Percentiles rank a stretch among this genome's conserved stretches.
Evolutionary conservation across 441 rosid species (phyloP).

Genomic region (Gossypium lobatum): DNA sequence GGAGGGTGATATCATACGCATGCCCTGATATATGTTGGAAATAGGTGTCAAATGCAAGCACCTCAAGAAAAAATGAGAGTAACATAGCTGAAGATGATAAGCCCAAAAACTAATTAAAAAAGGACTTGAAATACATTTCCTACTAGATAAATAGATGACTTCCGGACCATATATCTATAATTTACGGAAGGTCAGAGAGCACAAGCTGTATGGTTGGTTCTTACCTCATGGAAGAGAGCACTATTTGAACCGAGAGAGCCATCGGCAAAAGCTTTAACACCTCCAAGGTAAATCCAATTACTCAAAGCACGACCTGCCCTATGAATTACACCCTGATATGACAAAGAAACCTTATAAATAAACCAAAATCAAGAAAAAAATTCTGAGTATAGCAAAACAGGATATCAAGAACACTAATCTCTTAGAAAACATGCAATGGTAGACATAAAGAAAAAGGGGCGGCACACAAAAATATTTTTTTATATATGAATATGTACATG

Average conservation of each 20-base stretch:
- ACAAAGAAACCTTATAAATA: neutral
- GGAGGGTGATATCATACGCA: too few species aligned
- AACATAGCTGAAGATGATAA: neutral
- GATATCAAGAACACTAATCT: neutral
- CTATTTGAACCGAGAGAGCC: constrained; percentile 84
- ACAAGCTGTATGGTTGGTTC: constrained; percentile 9
- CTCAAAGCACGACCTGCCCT: constrained; percentile 48
- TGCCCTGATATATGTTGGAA: too few species aligned
- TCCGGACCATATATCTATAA: constrained; percentile 1
- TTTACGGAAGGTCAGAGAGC: neutral
- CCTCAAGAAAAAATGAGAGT: too few species aligned
- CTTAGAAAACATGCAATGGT: neutral
- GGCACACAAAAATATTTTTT: neutral
- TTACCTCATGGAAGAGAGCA: constrained; percentile 83
- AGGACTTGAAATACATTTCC: neutral
- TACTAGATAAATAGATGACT: neutral
- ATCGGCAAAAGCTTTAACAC: constrained; percentile 90
- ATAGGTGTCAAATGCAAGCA: too few species aligned
- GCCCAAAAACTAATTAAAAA: neutral
- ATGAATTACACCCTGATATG: constrained; percentile 46
- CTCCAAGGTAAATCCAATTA: constrained; percentile 76
- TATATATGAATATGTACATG: neutral
- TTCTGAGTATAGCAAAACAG: neutral
- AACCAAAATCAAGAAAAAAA: neutral
- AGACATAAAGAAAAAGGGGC: neutral